Base-by-base conservation (phyloP, 257 asterid genomes). In the Cinchona pubescens region DNA sequence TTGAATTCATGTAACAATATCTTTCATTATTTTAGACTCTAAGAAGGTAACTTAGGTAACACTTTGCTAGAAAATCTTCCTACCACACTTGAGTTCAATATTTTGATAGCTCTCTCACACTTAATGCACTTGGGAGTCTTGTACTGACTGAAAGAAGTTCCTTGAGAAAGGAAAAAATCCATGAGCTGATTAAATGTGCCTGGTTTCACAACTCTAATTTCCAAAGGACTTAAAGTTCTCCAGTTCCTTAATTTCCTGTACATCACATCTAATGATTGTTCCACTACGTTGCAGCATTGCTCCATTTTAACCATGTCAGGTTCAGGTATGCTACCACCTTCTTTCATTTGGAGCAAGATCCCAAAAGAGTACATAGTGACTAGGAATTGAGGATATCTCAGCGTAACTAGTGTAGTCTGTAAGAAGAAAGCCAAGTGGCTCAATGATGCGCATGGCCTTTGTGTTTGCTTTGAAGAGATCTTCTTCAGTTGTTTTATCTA, bases 371-470 rank as follows among this genome's bases (percentile, higher is more conserved):
- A 58, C 56, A 27, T 69, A 56, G 25, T 42, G 78, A 7, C 78
- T 62, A 0, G 78, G 71, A 10, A 61, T 4, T 0, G 45, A 29
- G 71, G 61, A 42, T 29, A 14, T 27, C 23, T 75, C 67, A 9
- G 7, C 72, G 7, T 66, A 66, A 53, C 79, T 75, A 23, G 65
- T 75, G 46, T 66, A 75, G 1, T 75, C 74, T 3, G 48, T 56
- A 8, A 55, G 51, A 72, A 23, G 60, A 30, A n/a, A 69, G 65
- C 79, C 79, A 35, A 35, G 75, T 19, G 70, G 64, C 60, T 76
- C 70, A 45, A 69, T 56, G 32, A 60, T 32, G 1, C 3, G 55
- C 19, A 21, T 60, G 34, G 74, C 80, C 43, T 69, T 35, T 43
- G 51, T 38, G 19, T 69, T 25, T 23, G 80, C 63, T 58, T 45